Evolutionary conservation across 805 yeast genomes (phyloP).

Genomic region (Myxozyma geophila): DNA sequence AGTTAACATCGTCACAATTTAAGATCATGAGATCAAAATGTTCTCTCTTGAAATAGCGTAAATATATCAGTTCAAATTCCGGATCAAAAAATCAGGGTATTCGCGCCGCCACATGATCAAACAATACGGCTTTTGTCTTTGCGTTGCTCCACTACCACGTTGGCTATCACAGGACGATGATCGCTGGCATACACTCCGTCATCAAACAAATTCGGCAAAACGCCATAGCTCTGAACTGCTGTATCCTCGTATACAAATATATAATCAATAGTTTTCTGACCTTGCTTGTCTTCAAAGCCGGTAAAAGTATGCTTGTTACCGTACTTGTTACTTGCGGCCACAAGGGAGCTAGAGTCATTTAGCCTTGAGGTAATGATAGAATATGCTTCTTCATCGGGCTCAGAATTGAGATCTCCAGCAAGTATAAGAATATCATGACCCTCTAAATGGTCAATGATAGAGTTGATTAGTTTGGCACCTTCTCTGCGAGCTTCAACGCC

Average conservation of each 20-base stretch:
- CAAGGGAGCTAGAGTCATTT: conserved; percentile 45
- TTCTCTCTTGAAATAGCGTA: not conserved
- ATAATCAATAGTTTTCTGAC: conserved; percentile 48
- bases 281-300: conserved; percentile 49
- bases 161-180: conserved; percentile 32
- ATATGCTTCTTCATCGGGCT: conserved; percentile 51
- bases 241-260: conserved; percentile 40
- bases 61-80: not conserved
- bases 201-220: conserved; percentile 25
- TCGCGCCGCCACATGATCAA: no score
- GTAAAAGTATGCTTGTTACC: conserved; percentile 56
- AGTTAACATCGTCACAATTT: conserved; percentile 8
- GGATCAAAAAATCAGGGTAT: no score
- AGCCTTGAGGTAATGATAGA: conserved; percentile 48
- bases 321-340: conserved; percentile 46
- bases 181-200: conserved; percentile 27
- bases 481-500: conserved; percentile 54
- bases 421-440: conserved; percentile 49
- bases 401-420: conserved; percentile 64
- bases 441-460: conserved; percentile 43
- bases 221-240: conserved; percentile 14
- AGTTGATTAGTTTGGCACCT: conserved; percentile 52
- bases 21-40: not conserved
- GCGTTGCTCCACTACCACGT: conserved; percentile 12
- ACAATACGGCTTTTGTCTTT: not conserved